Evolutionary conservation across 306 rosid genomes (phyloP).

Genomic region (Senna tora): DNA sequence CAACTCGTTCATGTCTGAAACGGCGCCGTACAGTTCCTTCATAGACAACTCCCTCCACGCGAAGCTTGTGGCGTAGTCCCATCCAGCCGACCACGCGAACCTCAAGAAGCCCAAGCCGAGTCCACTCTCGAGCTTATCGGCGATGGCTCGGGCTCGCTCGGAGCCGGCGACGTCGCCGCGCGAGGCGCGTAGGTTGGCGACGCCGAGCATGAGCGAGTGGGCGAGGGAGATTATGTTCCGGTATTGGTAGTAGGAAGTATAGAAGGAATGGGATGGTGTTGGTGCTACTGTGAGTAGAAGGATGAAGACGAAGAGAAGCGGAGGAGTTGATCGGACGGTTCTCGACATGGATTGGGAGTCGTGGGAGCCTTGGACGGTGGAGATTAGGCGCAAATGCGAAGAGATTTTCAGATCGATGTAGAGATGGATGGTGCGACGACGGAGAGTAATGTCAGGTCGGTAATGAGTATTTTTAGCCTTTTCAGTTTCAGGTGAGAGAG

Average conservation of each 20-base stretch:
- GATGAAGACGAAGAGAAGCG: constrained; percentile 34
- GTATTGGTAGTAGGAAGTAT: constrained; percentile 51
- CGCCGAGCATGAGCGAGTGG: constrained; percentile 66
- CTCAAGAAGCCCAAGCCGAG: constrained; percentile 55
- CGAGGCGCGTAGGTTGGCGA: constrained; percentile 72
- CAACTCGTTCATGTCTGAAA: constrained; percentile 64
- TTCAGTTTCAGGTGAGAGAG: background rate
- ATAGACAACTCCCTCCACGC: constrained; percentile 58
- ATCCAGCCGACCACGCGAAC: constrained; percentile 54
- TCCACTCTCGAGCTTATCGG: constrained; percentile 55
- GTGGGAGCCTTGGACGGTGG: background rate
- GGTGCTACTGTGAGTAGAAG: constrained; percentile 51
- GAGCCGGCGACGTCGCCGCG: constrained; percentile 76
- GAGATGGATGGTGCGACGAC: background rate
- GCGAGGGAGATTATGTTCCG: constrained; percentile 58
- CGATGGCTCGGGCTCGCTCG: constrained; percentile 53
- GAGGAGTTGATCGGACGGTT: constrained; percentile 43
- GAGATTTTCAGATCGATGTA: too few species aligned
- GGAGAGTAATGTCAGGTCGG: background rate
- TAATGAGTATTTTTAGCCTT: background rate
- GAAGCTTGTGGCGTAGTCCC: constrained; percentile 66
- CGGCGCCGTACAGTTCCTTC: constrained; percentile 57
- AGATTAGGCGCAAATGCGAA: background rate
- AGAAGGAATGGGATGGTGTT: constrained; percentile 51
- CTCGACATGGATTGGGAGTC: constrained; percentile 41